A percentile compares a stretch with the other conserved stretches of the same genome.
These are phyloP conservation scores for Naganishia albida DNA, from an alignment of 1,284 basidiomycete genomes.

Conservation along the genomic window DNA sequence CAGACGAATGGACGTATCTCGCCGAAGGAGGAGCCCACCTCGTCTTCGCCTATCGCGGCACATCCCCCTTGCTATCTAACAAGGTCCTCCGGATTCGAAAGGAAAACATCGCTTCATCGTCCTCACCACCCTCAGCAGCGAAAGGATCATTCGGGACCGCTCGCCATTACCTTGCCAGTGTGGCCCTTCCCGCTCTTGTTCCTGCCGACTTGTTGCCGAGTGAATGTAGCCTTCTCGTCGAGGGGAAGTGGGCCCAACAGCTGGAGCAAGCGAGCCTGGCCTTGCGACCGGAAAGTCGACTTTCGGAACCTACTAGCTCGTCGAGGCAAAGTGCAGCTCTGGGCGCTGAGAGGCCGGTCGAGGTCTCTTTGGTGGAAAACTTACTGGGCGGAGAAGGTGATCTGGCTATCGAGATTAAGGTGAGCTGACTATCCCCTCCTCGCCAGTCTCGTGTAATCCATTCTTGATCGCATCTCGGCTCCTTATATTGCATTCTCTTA, in stretches of 20 bases:
- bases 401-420: constrained; percentile 84
- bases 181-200: background rate
- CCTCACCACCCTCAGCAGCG: background rate
- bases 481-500: constrained; percentile 1
- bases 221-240: constrained; percentile 61
- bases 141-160: constrained; percentile 34
- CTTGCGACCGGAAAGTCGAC: background rate
- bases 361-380: constrained; percentile 27
- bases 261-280: constrained; percentile 51
- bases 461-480: background rate
- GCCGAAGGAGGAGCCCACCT: constrained; percentile 87
- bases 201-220: constrained; percentile 59
- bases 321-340: background rate
- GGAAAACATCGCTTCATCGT: constrained; percentile 32
- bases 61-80: constrained; percentile 59
- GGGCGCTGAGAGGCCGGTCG: background rate
- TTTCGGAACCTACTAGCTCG: background rate
- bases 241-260: constrained; percentile 63
- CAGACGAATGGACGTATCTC: constrained; percentile 74
- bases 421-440: constrained; percentile 44
- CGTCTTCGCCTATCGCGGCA: constrained; percentile 76
- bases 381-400: constrained; percentile 58
- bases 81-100: constrained; percentile 77
- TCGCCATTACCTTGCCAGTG: constrained; percentile 13
- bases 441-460: background rate